These are phyloP conservation scores for Starmerella riodocensis DNA, from an alignment of 805 yeast genomes.

Conservation along the genomic window DNA sequence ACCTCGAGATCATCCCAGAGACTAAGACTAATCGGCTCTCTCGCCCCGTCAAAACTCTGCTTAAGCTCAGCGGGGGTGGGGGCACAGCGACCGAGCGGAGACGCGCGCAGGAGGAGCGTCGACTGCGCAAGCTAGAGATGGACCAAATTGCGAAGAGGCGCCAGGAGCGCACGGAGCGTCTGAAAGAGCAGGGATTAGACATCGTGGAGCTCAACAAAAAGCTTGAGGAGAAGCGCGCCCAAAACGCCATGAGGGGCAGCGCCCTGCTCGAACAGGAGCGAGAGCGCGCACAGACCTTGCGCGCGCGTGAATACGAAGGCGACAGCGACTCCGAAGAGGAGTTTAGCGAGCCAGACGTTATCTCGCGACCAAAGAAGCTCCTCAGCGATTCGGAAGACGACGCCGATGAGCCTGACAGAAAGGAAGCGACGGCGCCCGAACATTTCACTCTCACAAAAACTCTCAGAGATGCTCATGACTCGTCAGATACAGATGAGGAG, in stretches of 20 bases:
- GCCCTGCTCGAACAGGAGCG: conserved; percentile 1
- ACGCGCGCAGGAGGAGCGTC: conserved; percentile 5
- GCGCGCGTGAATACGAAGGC: conserved; percentile 2
- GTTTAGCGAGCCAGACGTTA: neutral
- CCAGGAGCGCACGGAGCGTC: conserved; percentile 2
- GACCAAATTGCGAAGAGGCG: conserved; percentile 11
- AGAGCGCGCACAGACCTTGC: conserved; percentile 9
- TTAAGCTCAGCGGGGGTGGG: conserved; percentile 9
- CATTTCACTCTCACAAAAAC: neutral
- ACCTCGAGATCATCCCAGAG: conserved; percentile 20
- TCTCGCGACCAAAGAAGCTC: neutral
- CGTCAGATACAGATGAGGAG: neutral
- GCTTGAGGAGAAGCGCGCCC: conserved; percentile 1
- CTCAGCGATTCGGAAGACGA: conserved; percentile 12
- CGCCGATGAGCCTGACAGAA: neutral
- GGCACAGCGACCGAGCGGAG: conserved; percentile 7
- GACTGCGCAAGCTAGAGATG: conserved; percentile 10
- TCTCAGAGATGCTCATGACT: neutral
- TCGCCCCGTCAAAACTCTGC: conserved; percentile 14
- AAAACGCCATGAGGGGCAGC: neutral
- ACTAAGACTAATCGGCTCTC: conserved; percentile 13
- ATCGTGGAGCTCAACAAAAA: conserved; percentile 7
- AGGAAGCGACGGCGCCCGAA: neutral
- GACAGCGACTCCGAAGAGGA: conserved; percentile 8
- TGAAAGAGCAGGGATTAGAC: conserved; percentile 16